phyloP scores from a whole-genome alignment of 257 asterid species.

The Fraxinus cuspidata region DNA sequence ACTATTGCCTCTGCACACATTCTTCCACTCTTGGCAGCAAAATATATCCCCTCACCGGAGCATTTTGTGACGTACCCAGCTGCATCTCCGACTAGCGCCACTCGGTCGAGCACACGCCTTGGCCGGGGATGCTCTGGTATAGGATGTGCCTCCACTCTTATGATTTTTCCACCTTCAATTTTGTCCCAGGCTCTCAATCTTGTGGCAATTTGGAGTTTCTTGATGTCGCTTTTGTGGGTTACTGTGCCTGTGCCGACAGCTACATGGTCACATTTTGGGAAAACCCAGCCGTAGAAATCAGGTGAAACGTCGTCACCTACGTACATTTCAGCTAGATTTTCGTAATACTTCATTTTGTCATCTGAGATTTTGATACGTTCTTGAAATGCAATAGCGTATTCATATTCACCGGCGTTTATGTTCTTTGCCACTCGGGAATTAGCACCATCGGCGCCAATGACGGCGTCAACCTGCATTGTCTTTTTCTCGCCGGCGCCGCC shows the following conservation, averaged over 20 bases:
- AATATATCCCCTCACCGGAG: slow-evolving; percentile 90
- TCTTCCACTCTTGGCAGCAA: slow-evolving; percentile 88
- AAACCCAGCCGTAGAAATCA: slow-evolving; percentile 94
- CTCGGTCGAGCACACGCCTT: slow-evolving; percentile 58
- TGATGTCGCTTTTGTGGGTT: slow-evolving; percentile 85
- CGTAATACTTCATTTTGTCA: slow-evolving; percentile 84
- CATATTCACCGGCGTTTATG: slow-evolving; percentile 86
- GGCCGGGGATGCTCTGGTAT: slow-evolving; percentile 95
- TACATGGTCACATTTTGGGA: slow-evolving; percentile 94
- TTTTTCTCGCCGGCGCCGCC: slow-evolving; percentile 74
- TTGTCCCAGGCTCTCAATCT: slow-evolving; percentile 80
- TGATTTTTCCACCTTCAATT: slow-evolving; percentile 69
- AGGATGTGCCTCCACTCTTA: slow-evolving; percentile 91
- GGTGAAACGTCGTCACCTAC: slow-evolving; percentile 96
- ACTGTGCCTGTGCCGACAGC: slow-evolving; percentile 97
- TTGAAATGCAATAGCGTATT: slow-evolving; percentile 93
- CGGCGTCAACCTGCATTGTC: slow-evolving; percentile 75
- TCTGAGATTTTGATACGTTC: slow-evolving; percentile 84
- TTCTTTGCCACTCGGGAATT: slow-evolving; percentile 88
- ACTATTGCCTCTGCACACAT: slow-evolving; percentile 96
- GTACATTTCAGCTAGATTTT: slow-evolving; percentile 79
- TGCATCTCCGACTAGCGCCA: slow-evolving; percentile 84
- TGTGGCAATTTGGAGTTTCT: slow-evolving; percentile 73
- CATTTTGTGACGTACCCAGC: slow-evolving; percentile 92
- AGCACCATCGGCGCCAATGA: slow-evolving; percentile 96